Evolutionary conservation across 306 rosid genomes (phyloP), one percentile per base, ranked within the genome.

Genomic region (Carpinus viminea): DNA sequence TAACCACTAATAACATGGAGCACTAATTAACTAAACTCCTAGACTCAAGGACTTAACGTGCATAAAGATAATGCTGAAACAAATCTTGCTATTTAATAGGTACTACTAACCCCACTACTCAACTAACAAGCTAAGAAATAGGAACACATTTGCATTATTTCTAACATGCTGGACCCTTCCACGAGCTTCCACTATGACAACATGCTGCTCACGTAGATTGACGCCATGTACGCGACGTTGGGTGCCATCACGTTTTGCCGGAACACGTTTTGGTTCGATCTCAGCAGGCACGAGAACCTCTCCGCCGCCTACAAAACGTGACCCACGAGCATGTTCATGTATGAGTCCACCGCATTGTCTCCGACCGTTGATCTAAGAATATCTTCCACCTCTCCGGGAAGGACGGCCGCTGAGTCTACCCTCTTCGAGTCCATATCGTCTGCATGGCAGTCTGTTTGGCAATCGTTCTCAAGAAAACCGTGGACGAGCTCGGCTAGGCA

Each of bases 401-500:
- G 59, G 2, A 87, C 91, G 1, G 79, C 8, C 0, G 17, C 88
- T 41, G 89, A 76, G 79, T 90, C 93, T 45, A 76, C 83, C 57
- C 74, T 86, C 20, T 88, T 96, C 28, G 87, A 81, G 76, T 89
- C 91, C 0, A 88, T 74, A 0, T 89, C 89, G 20, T 62, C 47
- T 0, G 82, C 47, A 12, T 51, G 55, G 1, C 51, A 2, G 74
- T 70, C 74, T 45, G 74, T 15, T 1, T 12, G 77, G 7, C 51
- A 60, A 2, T 74, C 82, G 0, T 77, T 86, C 38, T 87, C 86
- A 1, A 92, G 86, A 66, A 92, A 94, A 43, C 76, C 80, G 28
- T 84, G 90, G 13, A 94, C 92, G 70, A 94, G 97, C 73, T 83
- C 93, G 31, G 93, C 89, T 31, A 94, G 89, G 17, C 85, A 88